These are phyloP conservation scores for Dianthus caryophyllus DNA, from an alignment of 148 eudicot genomes.

Conservation along the genomic window DNA sequence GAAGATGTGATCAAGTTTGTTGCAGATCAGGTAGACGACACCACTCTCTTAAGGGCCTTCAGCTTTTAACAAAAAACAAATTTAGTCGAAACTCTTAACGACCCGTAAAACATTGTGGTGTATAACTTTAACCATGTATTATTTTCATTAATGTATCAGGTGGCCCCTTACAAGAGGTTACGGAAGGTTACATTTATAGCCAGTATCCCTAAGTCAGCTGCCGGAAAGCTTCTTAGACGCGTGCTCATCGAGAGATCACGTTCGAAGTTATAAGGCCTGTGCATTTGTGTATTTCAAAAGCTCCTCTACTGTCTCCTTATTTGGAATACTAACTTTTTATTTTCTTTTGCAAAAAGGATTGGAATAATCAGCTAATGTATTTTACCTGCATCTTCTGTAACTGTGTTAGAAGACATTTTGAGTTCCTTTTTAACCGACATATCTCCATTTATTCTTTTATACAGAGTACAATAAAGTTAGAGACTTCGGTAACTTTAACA, in stretches of 20 bases:
- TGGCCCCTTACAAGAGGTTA: conserved; percentile 63
- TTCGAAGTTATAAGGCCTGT: conserved; percentile 40
- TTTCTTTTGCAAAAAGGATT: too few species aligned
- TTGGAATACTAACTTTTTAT: too few species aligned
- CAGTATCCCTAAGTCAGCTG: conserved; percentile 50
- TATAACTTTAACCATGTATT: background rate
- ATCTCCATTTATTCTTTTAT: too few species aligned
- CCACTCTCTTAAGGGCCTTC: background rate
- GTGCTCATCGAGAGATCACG: conserved; percentile 45
- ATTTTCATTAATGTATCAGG: conserved; percentile 30
- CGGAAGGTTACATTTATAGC: conserved; percentile 44
- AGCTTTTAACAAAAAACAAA: background rate
- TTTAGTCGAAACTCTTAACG: background rate
- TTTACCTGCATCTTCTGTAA: too few species aligned
- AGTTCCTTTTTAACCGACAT: too few species aligned
- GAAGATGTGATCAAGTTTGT: conserved; percentile 56
- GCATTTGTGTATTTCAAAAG: too few species aligned
- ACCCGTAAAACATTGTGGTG: background rate
- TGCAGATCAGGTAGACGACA: conserved; percentile 55
- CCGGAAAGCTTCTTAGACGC: conserved; percentile 60
- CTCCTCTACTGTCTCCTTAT: too few species aligned
- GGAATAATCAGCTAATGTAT: too few species aligned
- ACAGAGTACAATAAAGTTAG: too few species aligned
- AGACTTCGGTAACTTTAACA: too few species aligned
- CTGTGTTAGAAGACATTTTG: too few species aligned